A percentile compares a stretch with the other conserved stretches of the same genome.
Evolutionary conservation across 2,329 filamentous ascomycete species (phyloP).

Genomic region (Paraphaeosphaeria minitans): DNA sequence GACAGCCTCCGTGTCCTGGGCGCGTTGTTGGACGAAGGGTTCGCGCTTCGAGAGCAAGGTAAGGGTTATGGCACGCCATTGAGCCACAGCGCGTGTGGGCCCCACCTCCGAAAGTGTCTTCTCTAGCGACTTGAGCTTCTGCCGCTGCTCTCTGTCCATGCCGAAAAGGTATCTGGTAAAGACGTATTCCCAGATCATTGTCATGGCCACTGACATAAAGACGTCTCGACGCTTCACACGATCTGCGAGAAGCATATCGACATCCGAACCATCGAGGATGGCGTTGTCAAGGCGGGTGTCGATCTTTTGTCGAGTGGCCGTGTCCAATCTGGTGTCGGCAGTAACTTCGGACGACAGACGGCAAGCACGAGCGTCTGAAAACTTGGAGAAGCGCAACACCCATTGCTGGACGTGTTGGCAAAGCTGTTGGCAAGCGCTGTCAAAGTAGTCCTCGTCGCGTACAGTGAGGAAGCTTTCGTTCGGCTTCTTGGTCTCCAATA

Average conservation of each 20-base stretch:
- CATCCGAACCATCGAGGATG: slow-evolving; percentile 90
- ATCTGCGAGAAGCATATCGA: slow-evolving; percentile 85
- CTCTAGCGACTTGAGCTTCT: slow-evolving; percentile 95
- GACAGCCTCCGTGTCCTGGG: slow-evolving; percentile 93
- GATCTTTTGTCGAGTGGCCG: slow-evolving; percentile 69
- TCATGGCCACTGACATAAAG: slow-evolving; percentile 99
- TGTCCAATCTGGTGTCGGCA: slow-evolving; percentile 56
- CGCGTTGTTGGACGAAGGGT: slow-evolving; percentile 80
- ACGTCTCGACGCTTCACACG: slow-evolving; percentile 88
- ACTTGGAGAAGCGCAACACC: slow-evolving; percentile 97
- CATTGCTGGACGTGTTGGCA: slow-evolving; percentile 97
- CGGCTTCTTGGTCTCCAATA: slow-evolving; percentile 60
- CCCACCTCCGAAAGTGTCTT: slow-evolving; percentile 90
- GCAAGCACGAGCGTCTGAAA: slow-evolving; percentile 89
- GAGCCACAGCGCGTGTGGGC: slow-evolving; percentile 84
- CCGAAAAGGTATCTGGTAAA: slow-evolving; percentile 98
- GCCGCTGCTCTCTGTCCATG: slow-evolving; percentile 96
- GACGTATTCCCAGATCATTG: slow-evolving; percentile 98
- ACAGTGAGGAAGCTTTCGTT: slow-evolving; percentile 78
- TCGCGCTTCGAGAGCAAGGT: slow-evolving; percentile 82
- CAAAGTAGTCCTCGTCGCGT: slow-evolving; percentile 93
- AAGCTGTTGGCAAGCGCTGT: slow-evolving; percentile 88
- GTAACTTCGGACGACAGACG: slow-evolving; percentile 82
- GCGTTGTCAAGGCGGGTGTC: slow-evolving; percentile 94
- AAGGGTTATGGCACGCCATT: slow-evolving; percentile 95